phyloP scores from a whole-genome alignment of 2,329 filamentous ascomycete genomes.

The Aspergillus eucalypticola region DNA sequence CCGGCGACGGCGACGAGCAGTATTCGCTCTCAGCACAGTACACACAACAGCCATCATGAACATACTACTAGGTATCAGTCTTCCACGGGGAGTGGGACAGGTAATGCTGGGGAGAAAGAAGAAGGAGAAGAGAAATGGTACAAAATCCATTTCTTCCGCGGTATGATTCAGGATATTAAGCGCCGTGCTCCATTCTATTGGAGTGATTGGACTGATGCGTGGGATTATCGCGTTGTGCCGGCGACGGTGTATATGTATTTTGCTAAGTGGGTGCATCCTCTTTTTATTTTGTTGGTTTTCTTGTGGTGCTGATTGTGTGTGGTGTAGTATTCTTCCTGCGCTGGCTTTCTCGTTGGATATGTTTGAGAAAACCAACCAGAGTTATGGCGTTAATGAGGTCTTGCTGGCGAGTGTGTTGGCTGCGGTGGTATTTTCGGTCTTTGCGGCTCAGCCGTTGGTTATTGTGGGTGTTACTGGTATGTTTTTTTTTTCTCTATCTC shows the following conservation, averaged over 20 bases:
- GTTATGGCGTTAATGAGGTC: conserved; percentile 89
- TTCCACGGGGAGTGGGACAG: too few relatives aligned
- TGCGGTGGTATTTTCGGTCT: conserved; percentile 74
- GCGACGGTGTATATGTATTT: conserved; percentile 94
- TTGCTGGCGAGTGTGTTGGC: conserved; percentile 82
- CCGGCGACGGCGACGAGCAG: neutral
- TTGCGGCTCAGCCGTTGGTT: conserved; percentile 80
- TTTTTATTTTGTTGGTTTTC: neutral
- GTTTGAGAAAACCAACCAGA: conserved; percentile 82
- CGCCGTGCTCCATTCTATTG: conserved; percentile 73
- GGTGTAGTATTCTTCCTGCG: conserved; percentile 73
- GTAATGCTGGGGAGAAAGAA: too few relatives aligned
- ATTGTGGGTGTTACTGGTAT: conserved; percentile 83
- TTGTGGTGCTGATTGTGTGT: neutral
- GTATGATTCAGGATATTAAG: conserved; percentile 76
- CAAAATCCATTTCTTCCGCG: conserved; percentile 72
- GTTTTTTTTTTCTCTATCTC: neutral
- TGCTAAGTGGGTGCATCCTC: conserved; percentile 66
- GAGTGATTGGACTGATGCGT: conserved; percentile 83
- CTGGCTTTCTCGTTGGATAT: conserved; percentile 89
- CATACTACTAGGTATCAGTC: too few relatives aligned
- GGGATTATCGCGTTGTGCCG: conserved; percentile 85
- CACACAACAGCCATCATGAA: neutral
- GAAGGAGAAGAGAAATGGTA: conserved; percentile 60
- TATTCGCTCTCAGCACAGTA: neutral